Percentiles rank a stretch among this genome's conserved stretches.
These are phyloP conservation scores for Xylogone sp. DNA, from an alignment of 2,329 filamentous ascomycete species.

Conservation along the genomic window DNA sequence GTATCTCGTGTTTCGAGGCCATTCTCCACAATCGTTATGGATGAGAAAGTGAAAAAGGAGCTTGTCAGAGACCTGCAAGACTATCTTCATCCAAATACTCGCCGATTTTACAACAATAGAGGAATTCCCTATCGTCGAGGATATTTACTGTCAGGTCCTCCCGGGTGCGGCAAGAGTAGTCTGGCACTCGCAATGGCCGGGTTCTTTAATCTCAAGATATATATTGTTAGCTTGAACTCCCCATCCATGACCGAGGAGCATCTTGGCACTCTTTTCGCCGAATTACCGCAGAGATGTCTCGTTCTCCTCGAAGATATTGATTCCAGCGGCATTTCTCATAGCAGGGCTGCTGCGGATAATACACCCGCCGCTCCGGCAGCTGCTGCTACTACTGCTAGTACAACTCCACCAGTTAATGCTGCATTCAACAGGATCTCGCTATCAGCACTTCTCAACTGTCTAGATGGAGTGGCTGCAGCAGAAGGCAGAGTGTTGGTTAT, in stretches of 20 bases:
- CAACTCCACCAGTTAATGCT: neutral
- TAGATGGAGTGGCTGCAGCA: conserved; percentile 64
- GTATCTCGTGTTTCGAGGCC: conserved; percentile 56
- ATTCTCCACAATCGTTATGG: conserved; percentile 62
- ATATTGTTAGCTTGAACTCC: conserved; percentile 67
- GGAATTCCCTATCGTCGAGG: conserved; percentile 84
- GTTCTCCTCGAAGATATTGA: conserved; percentile 77
- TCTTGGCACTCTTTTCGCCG: conserved; percentile 59
- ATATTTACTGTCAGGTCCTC: conserved; percentile 77
- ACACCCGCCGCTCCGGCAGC: neutral
- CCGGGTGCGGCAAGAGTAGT: conserved; percentile 67
- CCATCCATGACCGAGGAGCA: conserved; percentile 59
- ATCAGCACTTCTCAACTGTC: conserved; percentile 63
- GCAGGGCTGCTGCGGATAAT: conserved; percentile 33
- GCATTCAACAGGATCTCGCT: conserved; percentile 42
- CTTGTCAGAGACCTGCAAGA: conserved; percentile 59
- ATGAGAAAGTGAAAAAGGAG: conserved; percentile 54
- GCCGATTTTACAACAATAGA: conserved; percentile 77
- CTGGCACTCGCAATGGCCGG: conserved; percentile 68
- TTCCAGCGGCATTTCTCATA: conserved; percentile 65
- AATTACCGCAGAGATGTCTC: conserved; percentile 66
- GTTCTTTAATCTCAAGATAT: conserved; percentile 66
- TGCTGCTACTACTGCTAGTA: neutral
- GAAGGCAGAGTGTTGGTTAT: conserved; percentile 68
- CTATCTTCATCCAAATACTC: conserved; percentile 58